These are phyloP conservation scores for Mycosphaerella sp. DNA, from an alignment of 2,329 filamentous ascomycete genomes.

Conservation along the genomic window DNA sequence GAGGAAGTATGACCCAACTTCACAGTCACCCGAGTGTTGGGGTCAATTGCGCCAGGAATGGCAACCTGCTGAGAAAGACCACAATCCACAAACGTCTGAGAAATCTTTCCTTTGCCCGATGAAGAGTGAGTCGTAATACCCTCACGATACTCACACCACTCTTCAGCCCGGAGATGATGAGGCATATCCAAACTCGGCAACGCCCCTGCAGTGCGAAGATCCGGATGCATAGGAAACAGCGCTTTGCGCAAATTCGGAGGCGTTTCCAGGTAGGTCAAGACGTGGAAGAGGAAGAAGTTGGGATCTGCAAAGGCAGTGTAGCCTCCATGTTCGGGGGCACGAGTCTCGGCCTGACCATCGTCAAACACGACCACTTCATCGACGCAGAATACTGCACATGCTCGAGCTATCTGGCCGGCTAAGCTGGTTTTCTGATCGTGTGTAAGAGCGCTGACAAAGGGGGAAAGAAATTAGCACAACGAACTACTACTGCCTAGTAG, in stretches of 20 bases:
- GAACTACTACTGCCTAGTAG: neutral
- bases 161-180: constrained; percentile 67
- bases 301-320: constrained; percentile 67
- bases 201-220: constrained; percentile 64
- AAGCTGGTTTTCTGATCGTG: constrained; percentile 69
- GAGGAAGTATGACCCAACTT: constrained; percentile 48
- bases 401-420: constrained; percentile 70
- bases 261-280: constrained; percentile 75
- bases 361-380: constrained; percentile 81
- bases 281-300: constrained; percentile 70
- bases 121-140: constrained; percentile 53
- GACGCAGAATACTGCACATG: constrained; percentile 73
- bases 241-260: constrained; percentile 72
- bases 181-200: constrained; percentile 78
- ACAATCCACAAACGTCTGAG: constrained; percentile 43
- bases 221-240: constrained; percentile 72
- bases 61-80: constrained; percentile 45
- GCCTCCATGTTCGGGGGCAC: constrained; percentile 37
- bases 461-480: neutral
- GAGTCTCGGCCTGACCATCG: constrained; percentile 49
- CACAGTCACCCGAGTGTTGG: constrained; percentile 67
- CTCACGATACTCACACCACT: constrained; percentile 75
- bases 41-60: constrained; percentile 57
- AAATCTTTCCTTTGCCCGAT: constrained; percentile 36
- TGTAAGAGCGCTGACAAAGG: constrained; percentile 53